Evolutionary conservation across 108 stramenopile genomes (phyloP), one percentile per base, ranked within the genome.

Genomic region (Halocafeteria seosinensis): DNA sequence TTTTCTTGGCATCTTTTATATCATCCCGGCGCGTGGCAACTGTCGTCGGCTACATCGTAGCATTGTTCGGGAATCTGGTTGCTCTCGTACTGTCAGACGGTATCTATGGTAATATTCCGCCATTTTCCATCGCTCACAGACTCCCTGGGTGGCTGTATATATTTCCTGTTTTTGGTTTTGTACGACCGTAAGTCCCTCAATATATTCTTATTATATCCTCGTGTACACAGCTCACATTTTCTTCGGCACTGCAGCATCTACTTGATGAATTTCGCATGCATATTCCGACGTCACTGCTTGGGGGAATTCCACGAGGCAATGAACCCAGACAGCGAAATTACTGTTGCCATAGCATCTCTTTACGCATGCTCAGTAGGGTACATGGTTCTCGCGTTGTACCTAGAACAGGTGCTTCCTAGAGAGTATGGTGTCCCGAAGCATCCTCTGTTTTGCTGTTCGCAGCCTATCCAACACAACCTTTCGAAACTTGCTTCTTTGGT

Each of bases 81-180:
- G 57, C 13, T 5, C 17, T 5, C 2, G 57, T 59, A 17, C 57
- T 59, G 2, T 33, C 57, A 2, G n/a, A 24, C n/a, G 57, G 57
- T 5, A 59, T 59, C 57, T 59, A 59, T n/a, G 57, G 57, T 5
- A 28, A 59, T n/a, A 11, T 59, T 6, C 57, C 57, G 57, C 57
- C 57, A 11, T 59, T 59, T n/a, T 59, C 57, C 1, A 17, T 3
- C n/a, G 57, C 34, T 17, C 34, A 21, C 28, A 2, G 12, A 11
- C 34, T 59, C 34, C 57, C 57, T n/a, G 2, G 1, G 12, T 6
- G 57, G 12, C 57, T 59, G 12, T 30, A 59, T 28, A 35, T n/a
- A 17, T 30, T 59, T 3, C 57, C 57, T 17, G 12, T 28, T n/a
- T 24, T 59, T 8, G 57, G 13, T 17, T 35, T 59, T 35, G n/a